Base-by-base conservation (phyloP, 2,329 filamentous ascomycete species). In the Colletotrichum lini region DNA sequence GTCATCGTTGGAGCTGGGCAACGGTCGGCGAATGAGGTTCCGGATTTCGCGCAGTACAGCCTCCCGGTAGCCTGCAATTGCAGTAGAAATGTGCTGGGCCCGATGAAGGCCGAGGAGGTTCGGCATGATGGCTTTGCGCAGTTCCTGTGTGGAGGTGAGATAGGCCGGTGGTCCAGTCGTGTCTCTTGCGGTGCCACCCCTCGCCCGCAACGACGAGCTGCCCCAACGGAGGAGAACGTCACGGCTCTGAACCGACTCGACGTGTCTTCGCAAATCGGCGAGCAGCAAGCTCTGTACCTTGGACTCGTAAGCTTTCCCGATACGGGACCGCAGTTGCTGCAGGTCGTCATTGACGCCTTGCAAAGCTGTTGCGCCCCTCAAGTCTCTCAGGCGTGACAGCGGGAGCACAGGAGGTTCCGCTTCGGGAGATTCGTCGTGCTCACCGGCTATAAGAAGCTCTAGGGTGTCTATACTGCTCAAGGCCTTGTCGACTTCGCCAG, bases 1-100 rank as follows among this genome's bases (percentile, higher is more conserved):
- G 75, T 98, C 96, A 72, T 99, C 96, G 76, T 91, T 96, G 13
- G 96, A 97, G 78, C 95, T 98, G 0, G 96, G 96, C 49, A 99
- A 86, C 30, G 96, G 93, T 68, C 91, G 90, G 65, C 95, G 90
- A 60, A 99, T 96, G 59, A 98, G 85, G 44, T 90, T 91, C 76
- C 96, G 93, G 79, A 98, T 92, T 80, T 99, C 96, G 60, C 93
- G 91, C 73, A 97, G 84, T 15, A 97, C 90, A 0, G 93, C 89
- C 50, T 97, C 95, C 74, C 96, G 90, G 80, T 96, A 98, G 0
- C 92, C 90, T 49, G 92, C 88, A n/a, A 95, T 93, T 23, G 96
- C 96, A 45, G 92, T 89, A 4, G 91, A 91, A 2, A 96, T 93
- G 77, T 96, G 92, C 73, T 92, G 92, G 30, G 95, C 93, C 59